Conservation (phyloP, 805 yeast species). For the Nakazawaea siamensis region DNA sequence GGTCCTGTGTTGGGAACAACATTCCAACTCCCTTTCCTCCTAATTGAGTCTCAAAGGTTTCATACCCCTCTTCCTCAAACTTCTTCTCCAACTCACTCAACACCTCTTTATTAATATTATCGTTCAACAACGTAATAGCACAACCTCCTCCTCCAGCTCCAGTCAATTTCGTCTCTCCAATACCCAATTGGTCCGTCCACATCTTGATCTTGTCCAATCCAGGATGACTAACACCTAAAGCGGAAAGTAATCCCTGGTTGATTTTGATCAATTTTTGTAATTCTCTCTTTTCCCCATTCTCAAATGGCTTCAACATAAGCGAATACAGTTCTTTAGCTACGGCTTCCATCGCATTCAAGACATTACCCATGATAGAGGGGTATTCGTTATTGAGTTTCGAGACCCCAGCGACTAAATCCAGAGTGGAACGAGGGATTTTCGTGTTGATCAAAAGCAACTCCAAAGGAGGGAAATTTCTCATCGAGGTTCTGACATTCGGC, state of each 20-base stretch:
- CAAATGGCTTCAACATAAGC: slow-evolving; percentile 45
- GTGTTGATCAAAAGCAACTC: slow-evolving; percentile 78
- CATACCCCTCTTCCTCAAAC: slow-evolving; percentile 46
- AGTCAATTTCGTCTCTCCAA: slow-evolving; percentile 90
- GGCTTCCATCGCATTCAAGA: slow-evolving; percentile 71
- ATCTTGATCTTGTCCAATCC: slow-evolving; percentile 69
- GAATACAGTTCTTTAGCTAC: slow-evolving; percentile 67
- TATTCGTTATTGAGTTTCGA: slow-evolving; percentile 41
- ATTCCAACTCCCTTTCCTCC: slow-evolving; percentile 90
- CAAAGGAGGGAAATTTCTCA: slow-evolving; percentile 68
- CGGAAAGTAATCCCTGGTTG: slow-evolving; percentile 80
- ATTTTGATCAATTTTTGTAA: slow-evolving; percentile 61
- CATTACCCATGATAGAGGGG: slow-evolving; percentile 46
- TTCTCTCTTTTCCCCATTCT: slow-evolving; percentile 33
- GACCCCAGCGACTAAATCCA: slow-evolving; percentile 74
- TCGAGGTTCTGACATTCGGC: slow-evolving; percentile 58
- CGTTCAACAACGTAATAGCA: slow-evolving; percentile 75
- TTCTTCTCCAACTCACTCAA: slow-evolving; percentile 27
- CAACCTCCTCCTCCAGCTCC: slow-evolving; percentile 99
- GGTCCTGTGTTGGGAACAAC: slow-evolving; percentile 16
- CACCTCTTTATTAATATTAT: slow-evolving; percentile 25
- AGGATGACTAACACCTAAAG: slow-evolving; percentile 92
- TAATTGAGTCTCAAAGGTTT: slow-evolving; percentile 67
- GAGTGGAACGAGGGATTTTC: slow-evolving; percentile 79
- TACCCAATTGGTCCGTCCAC: slow-evolving; percentile 48